Conservation (phyloP, 306 rosid species). For the Dalbergia cultrata region DNA sequence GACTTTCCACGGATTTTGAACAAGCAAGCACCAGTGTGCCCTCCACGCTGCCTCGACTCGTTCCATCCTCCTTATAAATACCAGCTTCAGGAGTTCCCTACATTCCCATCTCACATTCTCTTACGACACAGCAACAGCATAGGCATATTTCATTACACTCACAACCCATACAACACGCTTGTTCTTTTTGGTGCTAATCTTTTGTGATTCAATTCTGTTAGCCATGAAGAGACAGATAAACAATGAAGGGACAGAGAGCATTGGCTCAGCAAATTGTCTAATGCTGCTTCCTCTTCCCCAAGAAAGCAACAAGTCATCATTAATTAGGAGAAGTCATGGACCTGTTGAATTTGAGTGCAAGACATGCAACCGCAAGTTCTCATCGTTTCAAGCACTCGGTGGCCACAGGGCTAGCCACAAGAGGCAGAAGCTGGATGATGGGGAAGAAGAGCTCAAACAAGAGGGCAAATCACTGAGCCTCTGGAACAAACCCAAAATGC, state of each 20-base stretch:
- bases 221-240: slow-evolving; percentile 62
- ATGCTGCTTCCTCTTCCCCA: slow-evolving; percentile 53
- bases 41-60: slow-evolving; percentile 14
- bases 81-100: not conserved
- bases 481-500: slow-evolving; percentile 53
- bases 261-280: slow-evolving; percentile 52
- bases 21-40: not conserved
- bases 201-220: not conserved
- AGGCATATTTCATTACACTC: not conserved
- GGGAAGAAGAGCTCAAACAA: slow-evolving; percentile 23
- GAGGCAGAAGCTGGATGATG: slow-evolving; percentile 42
- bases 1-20: slow-evolving; percentile 4
- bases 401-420: slow-evolving; percentile 91
- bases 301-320: not conserved
- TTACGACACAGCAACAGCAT: not conserved
- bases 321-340: not conserved
- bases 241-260: slow-evolving; percentile 26
- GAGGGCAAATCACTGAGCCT: slow-evolving; percentile 10
- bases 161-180: not conserved
- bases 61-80: slow-evolving; percentile 45
- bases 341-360: slow-evolving; percentile 69
- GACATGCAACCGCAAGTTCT: slow-evolving; percentile 77
- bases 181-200: not conserved
- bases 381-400: slow-evolving; percentile 88
- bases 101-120: slow-evolving; percentile 1